Evolutionary conservation across 2,329 filamentous ascomycete genomes (phyloP).

Genomic region (Zasmidium angulare): DNA sequence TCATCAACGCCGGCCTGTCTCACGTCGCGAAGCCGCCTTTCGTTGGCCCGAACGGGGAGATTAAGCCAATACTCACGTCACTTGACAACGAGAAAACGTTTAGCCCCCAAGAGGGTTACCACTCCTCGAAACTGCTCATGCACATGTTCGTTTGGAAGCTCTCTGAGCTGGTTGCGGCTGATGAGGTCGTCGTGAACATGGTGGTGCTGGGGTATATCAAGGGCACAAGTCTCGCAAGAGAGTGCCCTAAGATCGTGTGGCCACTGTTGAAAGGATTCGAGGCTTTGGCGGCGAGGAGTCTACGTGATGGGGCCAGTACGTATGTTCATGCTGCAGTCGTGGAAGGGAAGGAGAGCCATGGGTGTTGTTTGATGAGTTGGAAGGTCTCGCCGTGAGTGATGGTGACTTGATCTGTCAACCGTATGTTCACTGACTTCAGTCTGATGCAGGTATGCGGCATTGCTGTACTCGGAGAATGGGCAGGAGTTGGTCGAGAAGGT

Average conservation of each 20-base stretch:
- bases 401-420: background rate
- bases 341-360: constrained; percentile 14
- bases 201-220: constrained; percentile 16
- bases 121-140: constrained; percentile 12
- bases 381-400: constrained; percentile 9
- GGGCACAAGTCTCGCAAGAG: constrained; percentile 6
- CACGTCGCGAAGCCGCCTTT: background rate
- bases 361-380: constrained; percentile 13
- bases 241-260: constrained; percentile 2
- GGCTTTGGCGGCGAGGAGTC: constrained; percentile 4
- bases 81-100: constrained; percentile 8
- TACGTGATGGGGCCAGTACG: constrained; percentile 8
- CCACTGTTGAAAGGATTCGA: constrained; percentile 5
- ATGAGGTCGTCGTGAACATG: constrained; percentile 10
- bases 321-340: constrained; percentile 15
- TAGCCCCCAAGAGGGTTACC: constrained; percentile 7
- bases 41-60: background rate
- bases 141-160: constrained; percentile 12
- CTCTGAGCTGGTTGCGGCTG: constrained; percentile 4
- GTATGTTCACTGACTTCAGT: background rate
- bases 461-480: background rate
- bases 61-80: constrained; percentile 7
- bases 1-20: constrained; percentile 11
- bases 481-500: background rate
- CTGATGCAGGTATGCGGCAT: background rate